These are phyloP conservation scores for Cercospora citrullina DNA, from an alignment of 2,329 filamentous ascomycete genomes.

Conservation along the genomic window DNA sequence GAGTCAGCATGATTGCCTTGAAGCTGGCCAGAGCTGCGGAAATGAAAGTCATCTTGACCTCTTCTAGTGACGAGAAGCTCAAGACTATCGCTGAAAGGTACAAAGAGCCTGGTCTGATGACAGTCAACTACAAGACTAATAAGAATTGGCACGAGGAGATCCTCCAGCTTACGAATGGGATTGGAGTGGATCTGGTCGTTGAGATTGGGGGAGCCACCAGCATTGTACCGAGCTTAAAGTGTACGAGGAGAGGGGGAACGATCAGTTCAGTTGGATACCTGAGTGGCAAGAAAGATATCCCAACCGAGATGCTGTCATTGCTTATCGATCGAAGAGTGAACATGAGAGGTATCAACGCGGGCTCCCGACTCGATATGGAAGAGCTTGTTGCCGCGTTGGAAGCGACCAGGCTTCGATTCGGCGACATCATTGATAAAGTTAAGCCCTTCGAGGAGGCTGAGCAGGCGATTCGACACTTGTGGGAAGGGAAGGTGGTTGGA, in stretches of 20 bases:
- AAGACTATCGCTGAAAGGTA: background rate
- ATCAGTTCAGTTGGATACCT: slow-evolving; percentile 22
- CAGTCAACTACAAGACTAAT: background rate
- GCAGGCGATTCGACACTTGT: slow-evolving; percentile 35
- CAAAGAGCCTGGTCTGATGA: background rate
- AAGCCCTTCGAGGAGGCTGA: slow-evolving; percentile 40
- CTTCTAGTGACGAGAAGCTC: background rate
- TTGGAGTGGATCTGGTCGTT: background rate
- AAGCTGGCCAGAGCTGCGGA: background rate
- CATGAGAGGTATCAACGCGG: slow-evolving; percentile 25
- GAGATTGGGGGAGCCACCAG: background rate
- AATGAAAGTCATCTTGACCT: background rate
- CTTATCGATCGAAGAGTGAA: slow-evolving; percentile 27
- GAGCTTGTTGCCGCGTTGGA: slow-evolving; percentile 43
- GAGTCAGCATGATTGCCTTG: background rate
- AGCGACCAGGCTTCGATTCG: slow-evolving; percentile 40
- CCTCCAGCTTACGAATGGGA: background rate
- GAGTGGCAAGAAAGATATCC: slow-evolving; percentile 16
- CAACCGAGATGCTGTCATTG: slow-evolving; percentile 19
- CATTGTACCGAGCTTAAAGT: background rate
- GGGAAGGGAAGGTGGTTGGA: slow-evolving; percentile 37
- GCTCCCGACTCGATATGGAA: slow-evolving; percentile 47
- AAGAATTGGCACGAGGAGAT: background rate
- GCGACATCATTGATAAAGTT: slow-evolving; percentile 40
- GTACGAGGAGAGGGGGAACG: background rate